Evolutionary conservation across 768 basidiomycete genomes (phyloP).

Genomic region (Phylloporus arenicola): DNA sequence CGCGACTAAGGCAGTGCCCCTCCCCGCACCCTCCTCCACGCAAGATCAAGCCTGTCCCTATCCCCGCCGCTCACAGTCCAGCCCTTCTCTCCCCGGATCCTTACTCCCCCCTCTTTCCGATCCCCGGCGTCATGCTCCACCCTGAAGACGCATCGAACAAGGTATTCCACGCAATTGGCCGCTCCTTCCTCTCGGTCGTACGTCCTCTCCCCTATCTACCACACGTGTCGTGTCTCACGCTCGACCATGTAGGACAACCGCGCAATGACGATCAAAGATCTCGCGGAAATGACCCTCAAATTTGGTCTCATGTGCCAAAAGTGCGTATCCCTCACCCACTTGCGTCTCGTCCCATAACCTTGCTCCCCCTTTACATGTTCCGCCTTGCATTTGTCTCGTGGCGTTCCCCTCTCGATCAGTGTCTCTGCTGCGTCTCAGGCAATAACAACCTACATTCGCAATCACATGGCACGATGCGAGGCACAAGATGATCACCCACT

Average conservation of each 20-base stretch:
- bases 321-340: conserved; percentile 38
- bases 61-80: conserved; percentile 19
- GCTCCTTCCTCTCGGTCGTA: conserved; percentile 70
- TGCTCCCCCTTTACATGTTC: conserved; percentile 1
- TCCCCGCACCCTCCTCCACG: conserved; percentile 30
- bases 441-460: conserved; percentile 77
- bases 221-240: conserved; percentile 15
- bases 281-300: conserved; percentile 62
- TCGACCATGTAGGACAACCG: conserved; percentile 55
- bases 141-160: conserved; percentile 69
- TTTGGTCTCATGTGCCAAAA: conserved; percentile 72
- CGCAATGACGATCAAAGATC: conserved; percentile 83
- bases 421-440: conserved; percentile 76
- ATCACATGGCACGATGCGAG: conserved; percentile 68
- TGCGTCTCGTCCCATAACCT: conserved; percentile 5
- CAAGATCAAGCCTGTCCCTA: conserved; percentile 30
- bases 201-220: conserved; percentile 26
- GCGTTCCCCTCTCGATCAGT: conserved; percentile 31
- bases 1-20: conserved; percentile 44
- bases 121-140: conserved; percentile 61
- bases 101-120: conserved; percentile 46
- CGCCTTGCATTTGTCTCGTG: conserved; percentile 11
- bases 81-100: conserved; percentile 14
- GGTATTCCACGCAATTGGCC: conserved; percentile 68
- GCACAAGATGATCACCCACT: conserved; percentile 67